Percentiles rank a stretch among this genome's conserved stretches.
These are phyloP conservation scores for Candida railenensis DNA, from an alignment of 805 yeast genomes.

Conservation along the genomic window DNA sequence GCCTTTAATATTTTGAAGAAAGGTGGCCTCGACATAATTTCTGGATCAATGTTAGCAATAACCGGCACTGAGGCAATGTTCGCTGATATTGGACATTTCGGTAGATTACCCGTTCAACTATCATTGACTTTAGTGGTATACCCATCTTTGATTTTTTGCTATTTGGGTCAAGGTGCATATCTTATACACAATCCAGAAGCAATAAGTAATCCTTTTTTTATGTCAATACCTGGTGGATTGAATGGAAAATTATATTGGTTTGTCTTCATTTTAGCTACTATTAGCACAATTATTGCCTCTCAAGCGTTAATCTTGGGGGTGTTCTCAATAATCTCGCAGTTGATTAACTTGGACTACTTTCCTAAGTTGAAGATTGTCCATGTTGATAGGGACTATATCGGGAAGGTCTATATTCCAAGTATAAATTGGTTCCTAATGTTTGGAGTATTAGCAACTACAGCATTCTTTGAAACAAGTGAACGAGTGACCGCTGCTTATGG, in stretches of 20 bases:
- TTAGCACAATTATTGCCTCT: conserved; percentile 58
- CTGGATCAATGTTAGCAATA: conserved; percentile 52
- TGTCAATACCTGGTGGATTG: conserved; percentile 50
- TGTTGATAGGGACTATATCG: conserved; percentile 41
- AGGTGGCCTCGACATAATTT: conserved; percentile 43
- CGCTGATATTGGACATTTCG: conserved; percentile 61
- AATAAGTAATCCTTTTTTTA: conserved; percentile 44
- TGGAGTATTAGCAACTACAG: conserved; percentile 49
- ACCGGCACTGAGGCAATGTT: conserved; percentile 68
- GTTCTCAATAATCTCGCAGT: conserved; percentile 50
- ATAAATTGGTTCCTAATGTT: conserved; percentile 52
- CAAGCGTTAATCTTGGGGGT: conserved; percentile 60
- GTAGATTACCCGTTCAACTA: conserved; percentile 47
- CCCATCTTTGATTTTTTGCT: conserved; percentile 51
- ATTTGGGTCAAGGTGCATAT: conserved; percentile 60
- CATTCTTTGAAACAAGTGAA: conserved; percentile 49
- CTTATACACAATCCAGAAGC: conserved; percentile 38
- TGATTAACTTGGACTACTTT: conserved; percentile 54
- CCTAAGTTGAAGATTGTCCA: conserved; percentile 50
- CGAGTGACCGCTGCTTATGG: conserved; percentile 62
- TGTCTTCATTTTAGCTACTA: conserved; percentile 51
- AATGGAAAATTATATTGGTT: conserved; percentile 47
- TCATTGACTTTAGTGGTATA: conserved; percentile 47
- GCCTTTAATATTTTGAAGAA: conserved; percentile 44
- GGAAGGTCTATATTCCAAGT: conserved; percentile 53